These are phyloP conservation scores for Phytophthora tubulina DNA, from an alignment of 352 stramenopile species.

Conservation along the genomic window DNA sequence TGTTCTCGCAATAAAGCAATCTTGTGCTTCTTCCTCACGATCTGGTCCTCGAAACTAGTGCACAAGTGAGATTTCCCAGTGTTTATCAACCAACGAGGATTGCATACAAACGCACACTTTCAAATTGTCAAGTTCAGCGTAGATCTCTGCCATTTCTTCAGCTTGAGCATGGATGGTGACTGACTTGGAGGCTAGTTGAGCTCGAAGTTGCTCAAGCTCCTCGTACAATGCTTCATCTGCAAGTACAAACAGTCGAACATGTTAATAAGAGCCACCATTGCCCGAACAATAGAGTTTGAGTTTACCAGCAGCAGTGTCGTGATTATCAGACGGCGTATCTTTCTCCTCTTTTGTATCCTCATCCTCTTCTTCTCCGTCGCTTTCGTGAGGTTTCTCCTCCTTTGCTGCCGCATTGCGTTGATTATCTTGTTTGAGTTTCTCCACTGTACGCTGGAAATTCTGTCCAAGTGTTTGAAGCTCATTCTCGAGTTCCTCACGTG, in stretches of 20 bases:
- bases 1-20: constrained; percentile 53
- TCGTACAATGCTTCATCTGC: constrained; percentile 53
- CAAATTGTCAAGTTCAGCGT: constrained; percentile 69
- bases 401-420: constrained; percentile 38
- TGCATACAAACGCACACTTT: constrained; percentile 28
- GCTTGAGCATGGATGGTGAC: constrained; percentile 68
- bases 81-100: background rate
- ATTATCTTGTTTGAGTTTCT: constrained; percentile 69
- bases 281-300: background rate
- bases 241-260: background rate
- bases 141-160: constrained; percentile 67
- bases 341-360: constrained; percentile 43
- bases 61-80: background rate
- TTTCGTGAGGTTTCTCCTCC: constrained; percentile 45
- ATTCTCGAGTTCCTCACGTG: constrained; percentile 88
- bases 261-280: background rate
- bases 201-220: constrained; percentile 66
- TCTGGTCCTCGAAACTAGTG: constrained; percentile 47
- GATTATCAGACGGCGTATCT: constrained; percentile 13
- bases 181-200: constrained; percentile 64
- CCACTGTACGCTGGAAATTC: constrained; percentile 75
- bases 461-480: constrained; percentile 75
- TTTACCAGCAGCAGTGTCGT: constrained; percentile 17
- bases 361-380: constrained; percentile 45
- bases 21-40: constrained; percentile 49